Percentiles rank a stretch among this genome's conserved stretches.
Evolutionary conservation across 257 asterid species (phyloP).

Genomic region (Solanum peruvianum): DNA sequence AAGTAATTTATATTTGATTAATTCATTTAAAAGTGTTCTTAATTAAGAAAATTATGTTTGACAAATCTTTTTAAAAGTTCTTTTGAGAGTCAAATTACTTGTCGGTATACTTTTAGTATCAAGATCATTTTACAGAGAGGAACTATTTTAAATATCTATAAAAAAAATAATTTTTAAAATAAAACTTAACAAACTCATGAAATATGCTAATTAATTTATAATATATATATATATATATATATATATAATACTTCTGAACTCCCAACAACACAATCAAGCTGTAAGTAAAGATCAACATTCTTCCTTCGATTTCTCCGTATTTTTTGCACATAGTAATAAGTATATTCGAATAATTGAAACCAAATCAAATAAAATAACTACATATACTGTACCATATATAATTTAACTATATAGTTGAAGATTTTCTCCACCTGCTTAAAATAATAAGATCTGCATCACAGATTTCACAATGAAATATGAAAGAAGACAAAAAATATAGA

Average conservation of each 20-base stretch:
- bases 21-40: neutral
- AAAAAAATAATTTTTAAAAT: no score
- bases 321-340: neutral
- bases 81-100: neutral
- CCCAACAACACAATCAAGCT: neutral
- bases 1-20: no score
- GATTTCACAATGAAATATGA: neutral
- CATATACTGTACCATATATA: neutral
- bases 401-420: neutral
- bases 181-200: no score
- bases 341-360: neutral
- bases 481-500: neutral
- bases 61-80: no score
- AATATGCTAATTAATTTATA: no score
- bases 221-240: no score
- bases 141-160: no score
- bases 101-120: no score
- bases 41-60: neutral
- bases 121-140: neutral
- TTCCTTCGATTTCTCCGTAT: neutral
- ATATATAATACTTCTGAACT: neutral
- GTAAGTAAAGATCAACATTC: neutral
- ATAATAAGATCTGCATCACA: neutral
- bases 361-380: neutral
- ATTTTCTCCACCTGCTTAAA: neutral